A percentile compares a stretch with the other conserved stretches of the same genome.
phyloP scores from a whole-genome alignment of 2,329 filamentous ascomycete genomes.

The Cordyceps tenuipes region DNA sequence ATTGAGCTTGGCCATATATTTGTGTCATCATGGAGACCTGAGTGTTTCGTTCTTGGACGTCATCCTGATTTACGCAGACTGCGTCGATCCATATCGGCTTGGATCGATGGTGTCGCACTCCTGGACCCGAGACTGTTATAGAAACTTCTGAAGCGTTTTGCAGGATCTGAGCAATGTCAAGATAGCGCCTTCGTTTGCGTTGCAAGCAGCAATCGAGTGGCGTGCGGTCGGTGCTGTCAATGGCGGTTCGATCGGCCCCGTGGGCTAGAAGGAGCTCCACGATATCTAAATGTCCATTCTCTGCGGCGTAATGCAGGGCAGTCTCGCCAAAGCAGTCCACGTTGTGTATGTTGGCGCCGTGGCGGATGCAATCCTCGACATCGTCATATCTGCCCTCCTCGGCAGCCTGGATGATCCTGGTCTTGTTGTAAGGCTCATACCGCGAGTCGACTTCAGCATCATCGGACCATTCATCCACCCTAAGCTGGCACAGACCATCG shows the following conservation, averaged over 20 bases:
- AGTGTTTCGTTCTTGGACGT: constrained; percentile 10
- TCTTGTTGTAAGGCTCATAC: constrained; percentile 10
- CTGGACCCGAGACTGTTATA: background rate
- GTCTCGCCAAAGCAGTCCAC: constrained; percentile 11
- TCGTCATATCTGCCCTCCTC: constrained; percentile 8
- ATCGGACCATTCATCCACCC: background rate
- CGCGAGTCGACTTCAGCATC: constrained; percentile 7
- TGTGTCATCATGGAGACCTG: constrained; percentile 16
- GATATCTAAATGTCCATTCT: constrained; percentile 6
- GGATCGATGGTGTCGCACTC: constrained; percentile 1
- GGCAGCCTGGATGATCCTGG: constrained; percentile 10
- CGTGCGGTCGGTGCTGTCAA: constrained; percentile 8
- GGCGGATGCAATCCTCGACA: constrained; percentile 6
- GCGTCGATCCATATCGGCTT: constrained; percentile 15
- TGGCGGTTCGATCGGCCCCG: background rate
- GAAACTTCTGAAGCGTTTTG: background rate
- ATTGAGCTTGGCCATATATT: constrained; percentile 12
- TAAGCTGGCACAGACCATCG: constrained; percentile 6
- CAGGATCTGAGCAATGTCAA: constrained; percentile 1
- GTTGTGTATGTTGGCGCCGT: constrained; percentile 11
- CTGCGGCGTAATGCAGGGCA: constrained; percentile 11
- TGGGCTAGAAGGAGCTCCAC: constrained; percentile 5
- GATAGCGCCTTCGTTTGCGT: constrained; percentile 7
- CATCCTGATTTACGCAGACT: constrained; percentile 16
- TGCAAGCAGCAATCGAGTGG: constrained; percentile 9